Evolutionary conservation across 257 asterid genomes (phyloP), one percentile per base, ranked within the genome.

Genomic region (Solanum boliviense): DNA sequence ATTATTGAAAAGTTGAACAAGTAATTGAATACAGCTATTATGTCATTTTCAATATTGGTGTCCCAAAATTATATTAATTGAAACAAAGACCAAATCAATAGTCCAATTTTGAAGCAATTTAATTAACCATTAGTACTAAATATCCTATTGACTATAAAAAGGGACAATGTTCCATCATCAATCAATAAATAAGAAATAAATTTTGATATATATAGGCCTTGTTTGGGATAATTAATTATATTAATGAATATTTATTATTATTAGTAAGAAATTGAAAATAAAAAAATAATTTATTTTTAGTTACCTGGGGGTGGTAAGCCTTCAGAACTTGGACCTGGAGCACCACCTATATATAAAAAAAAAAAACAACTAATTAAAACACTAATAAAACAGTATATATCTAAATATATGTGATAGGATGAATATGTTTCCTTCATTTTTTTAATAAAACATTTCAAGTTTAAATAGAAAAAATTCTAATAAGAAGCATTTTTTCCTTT

Each of bases 301-400:
- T 46, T 79, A 79, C 85, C 85, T 79, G 85, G 85, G 15, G 85
- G 85, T 4, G 85, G 85, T 27, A 79, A 44, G 27, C 16, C 9
- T 44, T 79, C 25, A 41, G 85, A 79, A 79, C 2, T 10, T 41
- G 85, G 65, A 79, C 85, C 85, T 7, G 85, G 39, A 8, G 85
- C 67, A 44, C 7, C 29, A 87, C 74, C 75, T 52, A 6, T 52
- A 52, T 83, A 71, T 25, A 83, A 25, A 13, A 48, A n/a, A 83
- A 13, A 35, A 83, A 13, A 35, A 74, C 1, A 36, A 21, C 27
- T 46, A 23, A 85, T 21, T 0, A 75, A 38, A 13, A 76, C 84
- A 20, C 46, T 20, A 35, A 73, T 34, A 34, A 18, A 9, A 0
- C 5, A 6, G 11, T 9, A 62, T 9, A 60, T 8, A 2, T 6